These are phyloP conservation scores for Globisporangium uncinulatum DNA, from an alignment of 352 stramenopile species.

Conservation along the genomic window DNA sequence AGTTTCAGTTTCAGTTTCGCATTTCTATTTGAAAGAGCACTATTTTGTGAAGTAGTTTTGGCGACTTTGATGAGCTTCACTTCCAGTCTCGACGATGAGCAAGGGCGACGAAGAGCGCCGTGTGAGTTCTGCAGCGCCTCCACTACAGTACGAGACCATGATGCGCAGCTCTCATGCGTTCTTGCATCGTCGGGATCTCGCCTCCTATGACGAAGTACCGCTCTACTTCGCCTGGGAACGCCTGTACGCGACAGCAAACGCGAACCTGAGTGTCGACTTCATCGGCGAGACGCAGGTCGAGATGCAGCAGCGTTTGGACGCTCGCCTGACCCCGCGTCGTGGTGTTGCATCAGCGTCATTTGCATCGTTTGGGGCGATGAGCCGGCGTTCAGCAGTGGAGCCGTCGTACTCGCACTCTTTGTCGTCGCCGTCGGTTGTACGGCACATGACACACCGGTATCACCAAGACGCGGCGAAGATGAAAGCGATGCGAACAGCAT, in stretches of 20 bases:
- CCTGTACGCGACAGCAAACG: slow-evolving; percentile 36
- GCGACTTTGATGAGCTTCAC: too few relatives aligned
- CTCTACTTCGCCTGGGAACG: slow-evolving; percentile 55
- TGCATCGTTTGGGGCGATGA: slow-evolving; percentile 22
- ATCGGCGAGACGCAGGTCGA: slow-evolving; percentile 26
- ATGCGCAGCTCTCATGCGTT: slow-evolving; percentile 28
- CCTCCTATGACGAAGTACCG: slow-evolving; percentile 40
- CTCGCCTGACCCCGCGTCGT: slow-evolving; percentile 25
- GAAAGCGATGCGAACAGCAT: slow-evolving; percentile 4
- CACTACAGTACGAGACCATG: slow-evolving; percentile 24
- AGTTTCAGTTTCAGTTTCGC: too few relatives aligned
- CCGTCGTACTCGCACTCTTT: slow-evolving; percentile 32
- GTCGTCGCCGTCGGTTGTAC: slow-evolving; percentile 19
- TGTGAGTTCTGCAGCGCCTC: background rate
- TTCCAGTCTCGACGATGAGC: background rate
- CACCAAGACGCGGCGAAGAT: slow-evolving; percentile 25
- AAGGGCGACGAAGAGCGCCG: background rate
- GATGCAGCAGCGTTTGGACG: slow-evolving; percentile 23
- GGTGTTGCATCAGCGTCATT: slow-evolving; percentile 23
- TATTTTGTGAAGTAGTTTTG: too few relatives aligned
- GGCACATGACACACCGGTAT: slow-evolving; percentile 31
- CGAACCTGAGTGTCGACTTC: slow-evolving; percentile 42
- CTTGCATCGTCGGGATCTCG: slow-evolving; percentile 32
- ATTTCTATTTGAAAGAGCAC: too few relatives aligned
- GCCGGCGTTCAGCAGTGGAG: slow-evolving; percentile 21